phyloP scores from a whole-genome alignment of 1,284 basidiomycete genomes.

The Puccinia polysora region DNA sequence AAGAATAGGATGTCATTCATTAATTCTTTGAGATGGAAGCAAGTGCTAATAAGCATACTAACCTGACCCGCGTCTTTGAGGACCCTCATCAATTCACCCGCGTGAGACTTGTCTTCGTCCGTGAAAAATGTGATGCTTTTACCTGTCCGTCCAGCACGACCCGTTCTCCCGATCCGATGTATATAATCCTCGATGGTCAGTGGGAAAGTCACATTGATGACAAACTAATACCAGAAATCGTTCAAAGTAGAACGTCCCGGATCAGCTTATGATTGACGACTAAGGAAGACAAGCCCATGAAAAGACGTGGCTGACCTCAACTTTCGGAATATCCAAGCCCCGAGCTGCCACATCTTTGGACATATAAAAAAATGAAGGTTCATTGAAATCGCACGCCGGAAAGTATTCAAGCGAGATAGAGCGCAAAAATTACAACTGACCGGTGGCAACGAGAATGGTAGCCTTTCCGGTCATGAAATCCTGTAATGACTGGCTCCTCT shows the following conservation, averaged over 20 bases:
- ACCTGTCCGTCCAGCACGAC: conserved; percentile 82
- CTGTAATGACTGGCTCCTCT: conserved; percentile 79
- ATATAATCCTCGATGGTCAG: conserved; percentile 81
- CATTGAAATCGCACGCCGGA: neutral
- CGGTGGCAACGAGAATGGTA: conserved; percentile 82
- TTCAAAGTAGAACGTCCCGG: no score
- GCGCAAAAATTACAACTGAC: neutral
- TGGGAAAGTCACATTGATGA: conserved; percentile 76
- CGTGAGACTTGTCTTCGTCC: conserved; percentile 63
- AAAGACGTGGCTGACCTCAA: conserved; percentile 59
- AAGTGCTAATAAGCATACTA: conserved; percentile 48
- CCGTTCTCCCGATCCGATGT: conserved; percentile 93
- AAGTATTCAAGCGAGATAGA: neutral
- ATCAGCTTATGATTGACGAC: neutral
- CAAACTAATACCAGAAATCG: conserved; percentile 16
- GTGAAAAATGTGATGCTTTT: conserved; percentile 93
- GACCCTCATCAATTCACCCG: conserved; percentile 88
- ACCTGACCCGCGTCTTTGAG: conserved; percentile 75
- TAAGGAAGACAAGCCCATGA: neutral
- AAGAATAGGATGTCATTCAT: conserved; percentile 89
- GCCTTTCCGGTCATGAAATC: conserved; percentile 81
- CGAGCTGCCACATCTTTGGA: conserved; percentile 80
- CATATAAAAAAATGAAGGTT: neutral
- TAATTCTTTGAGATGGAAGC: neutral
- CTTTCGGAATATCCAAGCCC: conserved; percentile 94